Base-by-base conservation (phyloP, 345 rosid species). In the Excoecaria agallocha region DNA sequence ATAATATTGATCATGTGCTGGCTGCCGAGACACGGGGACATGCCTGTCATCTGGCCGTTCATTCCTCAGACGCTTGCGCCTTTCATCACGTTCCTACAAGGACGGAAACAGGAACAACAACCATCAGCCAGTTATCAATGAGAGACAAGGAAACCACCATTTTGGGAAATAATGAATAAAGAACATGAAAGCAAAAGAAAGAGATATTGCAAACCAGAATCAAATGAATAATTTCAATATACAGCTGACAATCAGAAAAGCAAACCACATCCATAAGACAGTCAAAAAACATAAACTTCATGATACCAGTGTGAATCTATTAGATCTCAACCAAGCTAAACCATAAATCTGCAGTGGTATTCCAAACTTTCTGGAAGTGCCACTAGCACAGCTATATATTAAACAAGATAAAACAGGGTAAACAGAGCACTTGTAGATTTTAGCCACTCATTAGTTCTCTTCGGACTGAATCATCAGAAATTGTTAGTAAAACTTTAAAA, bases 61-160 rank as follows among this genome's bases (percentile, higher is more conserved):
- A 79, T 56, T 84, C 83, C 82, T 93, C 89, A 93, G 72, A 64
- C 91, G 85, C 80, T 86, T 88, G 66, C 84, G 88, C 80, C 99
- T 89, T 86, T 96, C 99, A 76, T 96, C 99, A 41, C 97, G 98
- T 77, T 96, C 99, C 99, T 96, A 79, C 74, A 37, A 30, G 72
- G 38, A 73, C 75, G 70, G 59, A 73, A 17, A 79, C 17, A 74
- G 68, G 57, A 66, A 39, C 22, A 67, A 20, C 48, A 3, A 65
- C 71, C 45, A 56, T 17, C 48, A 4, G 12, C 19, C 56, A 58
- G 19, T 19, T 35, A 50, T 5, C 22, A 3, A 5, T 43, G 24
- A 51, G 11, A 51, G 46, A 6, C 56, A 68, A 46, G 55, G 19
- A 24, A 19, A 16, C n/a, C 9, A 6, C 0, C 15, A 19, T 30